Percentiles rank a stretch among this genome's conserved stretches.
These are phyloP conservation scores for Talaromyces nanjingensis DNA, from an alignment of 495 filamentous ascomycete genomes.

Conservation along the genomic window DNA sequence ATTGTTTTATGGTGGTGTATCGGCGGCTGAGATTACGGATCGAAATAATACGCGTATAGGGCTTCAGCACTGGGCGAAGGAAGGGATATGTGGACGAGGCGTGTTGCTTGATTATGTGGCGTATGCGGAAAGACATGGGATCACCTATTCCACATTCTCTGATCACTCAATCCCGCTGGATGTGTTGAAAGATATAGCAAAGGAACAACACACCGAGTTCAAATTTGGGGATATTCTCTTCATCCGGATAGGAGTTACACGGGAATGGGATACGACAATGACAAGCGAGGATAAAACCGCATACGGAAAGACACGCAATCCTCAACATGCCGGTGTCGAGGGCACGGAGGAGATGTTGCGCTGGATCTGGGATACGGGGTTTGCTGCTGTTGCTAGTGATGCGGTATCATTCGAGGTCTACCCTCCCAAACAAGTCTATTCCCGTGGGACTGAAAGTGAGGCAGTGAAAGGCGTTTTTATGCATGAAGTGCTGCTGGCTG, in stretches of 20 bases:
- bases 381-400: slow-evolving; percentile 47
- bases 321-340: slow-evolving; percentile 37
- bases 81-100: slow-evolving; percentile 46
- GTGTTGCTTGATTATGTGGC: slow-evolving; percentile 48
- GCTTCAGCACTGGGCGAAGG: slow-evolving; percentile 36
- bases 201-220: slow-evolving; percentile 32
- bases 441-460: slow-evolving; percentile 21
- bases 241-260: slow-evolving; percentile 39
- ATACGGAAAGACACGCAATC: slow-evolving; percentile 18
- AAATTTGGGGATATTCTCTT: slow-evolving; percentile 48
- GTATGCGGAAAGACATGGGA: slow-evolving; percentile 37
- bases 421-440: slow-evolving; percentile 25
- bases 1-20: slow-evolving; percentile 46
- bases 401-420: slow-evolving; percentile 36
- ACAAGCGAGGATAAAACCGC: slow-evolving; percentile 27
- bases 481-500: slow-evolving; percentile 47
- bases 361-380: slow-evolving; percentile 43
- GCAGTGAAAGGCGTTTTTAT: slow-evolving; percentile 20
- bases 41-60: slow-evolving; percentile 44
- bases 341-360: slow-evolving; percentile 30
- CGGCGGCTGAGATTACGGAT: slow-evolving; percentile 38
- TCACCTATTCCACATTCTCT: slow-evolving; percentile 29
- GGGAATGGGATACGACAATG: slow-evolving; percentile 32
- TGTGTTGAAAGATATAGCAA: slow-evolving; percentile 31
- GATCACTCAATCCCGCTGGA: slow-evolving; percentile 31